Percentiles rank a stretch among this genome's conserved stretches.
Conservation (phyloP, 345 rosid genomes). For the Draba incana region DNA sequence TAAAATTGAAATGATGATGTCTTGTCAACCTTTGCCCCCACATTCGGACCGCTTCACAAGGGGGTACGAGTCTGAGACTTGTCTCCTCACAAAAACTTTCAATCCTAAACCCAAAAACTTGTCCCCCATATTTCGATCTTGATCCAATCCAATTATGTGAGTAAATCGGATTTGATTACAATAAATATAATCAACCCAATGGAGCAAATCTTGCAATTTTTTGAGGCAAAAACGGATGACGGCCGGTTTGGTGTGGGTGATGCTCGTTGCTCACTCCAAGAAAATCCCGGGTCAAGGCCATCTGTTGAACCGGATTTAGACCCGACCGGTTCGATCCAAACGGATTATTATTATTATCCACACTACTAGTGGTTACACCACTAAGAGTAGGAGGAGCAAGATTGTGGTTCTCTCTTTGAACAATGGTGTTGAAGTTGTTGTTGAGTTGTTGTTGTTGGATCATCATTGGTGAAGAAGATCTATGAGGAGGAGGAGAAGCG, state of each 20-base stretch:
- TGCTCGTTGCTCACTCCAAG: constrained; percentile 70
- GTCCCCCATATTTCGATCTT: constrained; percentile 3
- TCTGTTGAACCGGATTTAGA: constrained; percentile 48
- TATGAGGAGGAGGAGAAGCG: constrained; percentile 43
- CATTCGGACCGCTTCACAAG: constrained; percentile 39
- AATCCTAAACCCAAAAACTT: constrained; percentile 34
- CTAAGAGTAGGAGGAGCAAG: constrained; percentile 42
- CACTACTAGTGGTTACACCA: constrained; percentile 30
- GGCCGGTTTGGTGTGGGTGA: constrained; percentile 43
- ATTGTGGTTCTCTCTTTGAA: constrained; percentile 33
- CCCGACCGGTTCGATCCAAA: constrained; percentile 36
- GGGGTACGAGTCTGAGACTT: constrained; percentile 34
- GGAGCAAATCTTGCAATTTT: constrained; percentile 80
- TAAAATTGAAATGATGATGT: constrained; percentile 24
- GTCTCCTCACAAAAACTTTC: constrained; percentile 49
- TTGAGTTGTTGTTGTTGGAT: constrained; percentile 41
- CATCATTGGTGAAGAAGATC: constrained; percentile 40
- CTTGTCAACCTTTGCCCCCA: constrained; percentile 40
- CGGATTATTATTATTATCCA: constrained; percentile 30
- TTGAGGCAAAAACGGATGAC: constrained; percentile 56
- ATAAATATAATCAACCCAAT: constrained; percentile 45
- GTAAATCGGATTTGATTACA: background rate
- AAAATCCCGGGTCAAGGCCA: constrained; percentile 72
- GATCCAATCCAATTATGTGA: constrained; percentile 1
- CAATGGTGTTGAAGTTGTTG: constrained; percentile 39